These are phyloP conservation scores for Taxawa tesnikishii DNA, from an alignment of 2,329 filamentous ascomycete species.

Conservation along the genomic window DNA sequence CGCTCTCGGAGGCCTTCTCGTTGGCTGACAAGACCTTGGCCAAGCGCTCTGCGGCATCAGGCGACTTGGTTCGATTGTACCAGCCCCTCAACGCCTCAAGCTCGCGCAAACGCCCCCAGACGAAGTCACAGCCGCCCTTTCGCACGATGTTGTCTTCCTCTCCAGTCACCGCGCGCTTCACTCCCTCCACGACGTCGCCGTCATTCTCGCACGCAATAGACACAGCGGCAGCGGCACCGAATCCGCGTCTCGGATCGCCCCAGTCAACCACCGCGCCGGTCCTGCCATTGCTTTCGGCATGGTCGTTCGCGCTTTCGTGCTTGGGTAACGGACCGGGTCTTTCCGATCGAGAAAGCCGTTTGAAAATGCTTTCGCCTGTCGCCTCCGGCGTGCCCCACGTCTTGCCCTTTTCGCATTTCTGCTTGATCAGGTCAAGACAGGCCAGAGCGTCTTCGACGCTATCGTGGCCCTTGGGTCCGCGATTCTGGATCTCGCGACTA, in stretches of 20 bases:
- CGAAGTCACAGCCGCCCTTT: slow-evolving; percentile 45
- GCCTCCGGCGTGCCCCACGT: slow-evolving; percentile 71
- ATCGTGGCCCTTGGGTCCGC: slow-evolving; percentile 66
- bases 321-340: too few species aligned
- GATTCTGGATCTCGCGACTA: slow-evolving; percentile 73
- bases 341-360: slow-evolving; percentile 46
- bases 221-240: slow-evolving; percentile 43
- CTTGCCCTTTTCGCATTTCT: slow-evolving; percentile 90
- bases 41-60: slow-evolving; percentile 22
- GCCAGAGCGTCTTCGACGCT: slow-evolving; percentile 86
- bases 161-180: slow-evolving; percentile 40
- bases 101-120: slow-evolving; percentile 50
- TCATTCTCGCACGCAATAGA: slow-evolving; percentile 46
- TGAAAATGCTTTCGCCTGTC: slow-evolving; percentile 80
- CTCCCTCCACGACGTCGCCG: slow-evolving; percentile 42
- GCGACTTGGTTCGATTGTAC: slow-evolving; percentile 40
- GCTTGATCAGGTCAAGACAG: slow-evolving; percentile 83
- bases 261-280: slow-evolving; percentile 75
- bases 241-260: slow-evolving; percentile 60
- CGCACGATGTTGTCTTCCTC: slow-evolving; percentile 28
- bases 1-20: slow-evolving; percentile 14
- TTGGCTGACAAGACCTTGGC: slow-evolving; percentile 10
- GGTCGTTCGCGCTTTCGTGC: slow-evolving; percentile 3
- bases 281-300: slow-evolving; percentile 41
- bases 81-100: slow-evolving; percentile 49